phyloP scores from a whole-genome alignment of 768 basidiomycete genomes.

The Leucocoprinus sp. region DNA sequence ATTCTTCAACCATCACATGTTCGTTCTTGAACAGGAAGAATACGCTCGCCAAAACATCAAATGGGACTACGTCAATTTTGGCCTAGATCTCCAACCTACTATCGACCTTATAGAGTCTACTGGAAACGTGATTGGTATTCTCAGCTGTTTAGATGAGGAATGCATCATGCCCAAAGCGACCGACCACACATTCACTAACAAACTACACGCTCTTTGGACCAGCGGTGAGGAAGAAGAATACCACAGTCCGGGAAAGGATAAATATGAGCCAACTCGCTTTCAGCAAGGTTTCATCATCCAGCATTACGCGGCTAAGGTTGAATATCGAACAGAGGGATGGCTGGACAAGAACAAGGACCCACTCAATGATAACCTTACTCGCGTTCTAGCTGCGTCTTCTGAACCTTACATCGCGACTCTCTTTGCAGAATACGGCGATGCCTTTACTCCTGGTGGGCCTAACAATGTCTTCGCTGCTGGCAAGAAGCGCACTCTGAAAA shows the following conservation, averaged over 20 bases:
- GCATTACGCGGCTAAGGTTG: slow-evolving; percentile 95
- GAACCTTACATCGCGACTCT: slow-evolving; percentile 77
- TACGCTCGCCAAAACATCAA: slow-evolving; percentile 94
- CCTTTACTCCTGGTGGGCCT: slow-evolving; percentile 25
- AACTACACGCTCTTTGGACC: slow-evolving; percentile 77
- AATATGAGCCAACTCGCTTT: slow-evolving; percentile 83
- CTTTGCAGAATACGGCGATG: slow-evolving; percentile 74
- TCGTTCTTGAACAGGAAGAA: slow-evolving; percentile 98
- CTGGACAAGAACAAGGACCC: slow-evolving; percentile 99
- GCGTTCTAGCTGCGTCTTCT: slow-evolving; percentile 75
- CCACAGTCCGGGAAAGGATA: slow-evolving; percentile 67
- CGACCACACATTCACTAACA: slow-evolving; percentile 90
- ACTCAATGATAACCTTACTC: slow-evolving; percentile 89
- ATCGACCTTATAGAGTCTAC: slow-evolving; percentile 95
- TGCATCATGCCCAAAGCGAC: slow-evolving; percentile 99
- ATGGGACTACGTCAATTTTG: slow-evolving; percentile 98
- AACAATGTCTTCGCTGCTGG: slow-evolving; percentile 36
- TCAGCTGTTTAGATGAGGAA: slow-evolving; percentile 92
- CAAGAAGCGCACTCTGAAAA: slow-evolving; percentile 78
- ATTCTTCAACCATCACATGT: slow-evolving; percentile 99
- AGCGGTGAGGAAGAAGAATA: slow-evolving; percentile 39
- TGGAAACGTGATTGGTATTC: slow-evolving; percentile 74
- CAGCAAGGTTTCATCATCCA: slow-evolving; percentile 92
- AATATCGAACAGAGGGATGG: slow-evolving; percentile 95
- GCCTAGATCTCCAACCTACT: slow-evolving; percentile 93